A percentile compares a stretch with the other conserved stretches of the same genome.
phyloP scores from a whole-genome alignment of 1,139 yeast species.

The Suhomyces anneliseae region DNA sequence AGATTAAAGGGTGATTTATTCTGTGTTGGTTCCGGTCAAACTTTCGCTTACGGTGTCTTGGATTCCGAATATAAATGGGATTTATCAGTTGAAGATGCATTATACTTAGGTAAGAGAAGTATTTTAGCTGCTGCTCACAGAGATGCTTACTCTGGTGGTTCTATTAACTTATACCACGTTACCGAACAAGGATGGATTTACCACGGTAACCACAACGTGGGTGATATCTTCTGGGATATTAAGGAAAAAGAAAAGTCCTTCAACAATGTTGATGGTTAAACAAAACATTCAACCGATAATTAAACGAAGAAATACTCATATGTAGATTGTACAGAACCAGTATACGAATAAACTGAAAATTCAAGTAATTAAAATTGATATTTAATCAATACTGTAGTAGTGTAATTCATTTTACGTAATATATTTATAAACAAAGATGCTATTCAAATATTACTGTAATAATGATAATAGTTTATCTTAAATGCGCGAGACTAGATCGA shows the following conservation, averaged over 20 bases:
- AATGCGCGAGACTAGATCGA: no score
- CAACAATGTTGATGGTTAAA: slow-evolving; percentile 72
- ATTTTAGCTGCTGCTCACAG: slow-evolving; percentile 97
- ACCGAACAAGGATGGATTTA: slow-evolving; percentile 92
- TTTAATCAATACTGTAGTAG: no score
- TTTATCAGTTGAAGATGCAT: slow-evolving; percentile 85
- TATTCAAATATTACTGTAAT: no score
- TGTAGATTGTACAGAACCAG: background rate
- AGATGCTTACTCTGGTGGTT: slow-evolving; percentile 98
- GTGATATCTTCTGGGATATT: slow-evolving; percentile 87
- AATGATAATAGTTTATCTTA: no score
- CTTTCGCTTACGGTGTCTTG: slow-evolving; percentile 98
- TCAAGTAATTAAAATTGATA: no score
- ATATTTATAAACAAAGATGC: no score
- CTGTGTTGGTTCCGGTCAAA: slow-evolving; percentile 99
- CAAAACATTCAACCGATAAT: background rate
- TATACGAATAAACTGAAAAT: no score
- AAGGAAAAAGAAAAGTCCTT: slow-evolving; percentile 87
- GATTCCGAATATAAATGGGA: slow-evolving; percentile 94
- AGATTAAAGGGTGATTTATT: slow-evolving; percentile 92
- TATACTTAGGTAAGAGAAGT: slow-evolving; percentile 91
- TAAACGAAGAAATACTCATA: no score
- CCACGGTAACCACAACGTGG: slow-evolving; percentile 95
- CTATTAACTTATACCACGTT: slow-evolving; percentile 88
- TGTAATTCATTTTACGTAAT: no score